A percentile compares a stretch with the other conserved stretches of the same genome.
These are phyloP conservation scores for Trichosporon sp. DNA, from an alignment of 1,284 basidiomycete species.

Conservation along the genomic window DNA sequence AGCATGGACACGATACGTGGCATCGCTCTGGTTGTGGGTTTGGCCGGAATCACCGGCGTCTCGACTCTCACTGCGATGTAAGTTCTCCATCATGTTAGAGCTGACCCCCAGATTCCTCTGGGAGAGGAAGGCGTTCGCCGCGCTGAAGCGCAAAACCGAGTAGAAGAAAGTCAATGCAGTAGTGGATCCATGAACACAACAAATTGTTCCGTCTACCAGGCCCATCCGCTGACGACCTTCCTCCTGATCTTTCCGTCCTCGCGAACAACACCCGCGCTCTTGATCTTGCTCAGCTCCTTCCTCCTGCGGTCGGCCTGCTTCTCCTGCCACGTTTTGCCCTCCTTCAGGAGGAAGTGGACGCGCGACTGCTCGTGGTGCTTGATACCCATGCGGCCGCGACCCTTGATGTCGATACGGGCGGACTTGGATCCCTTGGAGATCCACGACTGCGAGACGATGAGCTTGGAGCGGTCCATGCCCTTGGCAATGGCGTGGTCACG, in stretches of 20 bases:
- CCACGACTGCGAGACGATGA: slow-evolving; percentile 91
- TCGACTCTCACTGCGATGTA: background rate
- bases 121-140: background rate
- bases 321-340: slow-evolving; percentile 79
- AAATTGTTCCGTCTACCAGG: slow-evolving; percentile 65
- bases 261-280: slow-evolving; percentile 73
- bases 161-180: slow-evolving; percentile 12
- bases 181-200: slow-evolving; percentile 19
- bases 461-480: slow-evolving; percentile 69
- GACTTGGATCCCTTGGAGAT: slow-evolving; percentile 77
- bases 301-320: slow-evolving; percentile 66
- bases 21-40: background rate
- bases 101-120: background rate
- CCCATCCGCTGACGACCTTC: slow-evolving; percentile 67
- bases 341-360: slow-evolving; percentile 75
- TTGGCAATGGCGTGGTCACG: slow-evolving; percentile 86
- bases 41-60: background rate
- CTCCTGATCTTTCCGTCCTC: slow-evolving; percentile 80
- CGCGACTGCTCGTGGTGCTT: slow-evolving; percentile 76
- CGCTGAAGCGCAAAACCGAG: background rate
- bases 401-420: slow-evolving; percentile 79
- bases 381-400: slow-evolving; percentile 78
- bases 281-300: slow-evolving; percentile 72
- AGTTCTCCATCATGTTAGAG: background rate
- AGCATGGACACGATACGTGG: background rate